Base-by-base conservation (phyloP, 805 yeast genomes). In the Debaryomyces hansenii region DNA sequence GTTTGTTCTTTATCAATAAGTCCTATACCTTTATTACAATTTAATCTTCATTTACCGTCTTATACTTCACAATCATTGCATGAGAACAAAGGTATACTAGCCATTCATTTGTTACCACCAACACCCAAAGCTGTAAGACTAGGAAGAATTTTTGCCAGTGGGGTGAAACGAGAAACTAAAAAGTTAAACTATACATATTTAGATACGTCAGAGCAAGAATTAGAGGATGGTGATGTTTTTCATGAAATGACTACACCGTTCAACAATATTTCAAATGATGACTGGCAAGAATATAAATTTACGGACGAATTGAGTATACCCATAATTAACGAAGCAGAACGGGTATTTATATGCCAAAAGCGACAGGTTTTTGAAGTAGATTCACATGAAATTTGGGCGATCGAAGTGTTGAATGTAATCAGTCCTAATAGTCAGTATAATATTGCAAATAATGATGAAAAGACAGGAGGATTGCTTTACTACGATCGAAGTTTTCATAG, bases 371-470 rank as follows among this genome's bases (percentile, higher is more conserved):
- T 86, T 42, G 62, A 62, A 9, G 84, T 90, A 0, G 90, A 87
- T 49, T 90, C 87, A 58, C 98, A 92, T 66, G 96, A 91, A 60
- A 82, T 92, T 3, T 89, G 97, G 94, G 81, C 90, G 4, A 96
- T 89, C 3, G 76, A 80, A 49, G 95, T 92, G 4, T 67, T 72
- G 32, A 85, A 85, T 35, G 78, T 86, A 2, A 50, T 69, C 33
- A 51, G 50, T n/a, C 67, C 66, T 2, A 62, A 64, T 32, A 46
- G 50, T 9, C 31, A 45, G 9, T 46, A 49, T 20, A 47, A 28
- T 2, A 12, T 45, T 9, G 42, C 46, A 24, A 66, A 20, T 3
- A 33, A 48, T 10, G 18, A 40, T 4, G 34, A 41, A 20, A 67
- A 70, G 33, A 67, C 79, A 2, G 91, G 91, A 12, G 92, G 92